Evolutionary conservation across 2,329 filamentous ascomycete genomes (phyloP).

Genomic region (Magnaporthiopsis poae): DNA sequence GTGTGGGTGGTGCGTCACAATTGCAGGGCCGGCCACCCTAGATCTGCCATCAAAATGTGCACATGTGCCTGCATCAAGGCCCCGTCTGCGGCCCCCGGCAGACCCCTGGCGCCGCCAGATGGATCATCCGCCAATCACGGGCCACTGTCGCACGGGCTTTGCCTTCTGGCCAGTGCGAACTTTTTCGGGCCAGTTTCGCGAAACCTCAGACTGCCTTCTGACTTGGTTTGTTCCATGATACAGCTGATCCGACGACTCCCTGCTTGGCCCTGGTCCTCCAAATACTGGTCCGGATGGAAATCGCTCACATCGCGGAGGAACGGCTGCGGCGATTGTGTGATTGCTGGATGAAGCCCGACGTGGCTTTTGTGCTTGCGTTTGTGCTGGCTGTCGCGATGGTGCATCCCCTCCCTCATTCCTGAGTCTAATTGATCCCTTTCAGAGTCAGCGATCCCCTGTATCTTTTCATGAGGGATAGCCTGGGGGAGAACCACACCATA

Average conservation of each 20-base stretch:
- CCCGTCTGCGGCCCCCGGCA: too few relatives aligned
- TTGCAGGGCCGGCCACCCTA: neutral
- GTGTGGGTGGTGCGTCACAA: neutral
- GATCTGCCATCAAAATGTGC: neutral
- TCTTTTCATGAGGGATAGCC: too few relatives aligned
- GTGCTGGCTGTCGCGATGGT: too few relatives aligned
- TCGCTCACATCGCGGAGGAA: too few relatives aligned
- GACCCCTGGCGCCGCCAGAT: neutral
- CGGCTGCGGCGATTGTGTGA: too few relatives aligned
- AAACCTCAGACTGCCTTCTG: slow-evolving; percentile 13
- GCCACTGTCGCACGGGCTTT: neutral
- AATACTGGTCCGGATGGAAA: neutral
- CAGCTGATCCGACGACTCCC: slow-evolving; percentile 28
- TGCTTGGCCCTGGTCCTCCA: neutral
- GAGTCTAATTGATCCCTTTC: too few relatives aligned
- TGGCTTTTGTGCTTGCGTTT: too few relatives aligned
- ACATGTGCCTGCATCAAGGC: neutral
- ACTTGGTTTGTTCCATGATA: slow-evolving; percentile 27
- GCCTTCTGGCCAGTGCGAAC: neutral
- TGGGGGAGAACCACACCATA: too few relatives aligned
- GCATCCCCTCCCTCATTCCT: too few relatives aligned
- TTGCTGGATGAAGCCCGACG: too few relatives aligned
- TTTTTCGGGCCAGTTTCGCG: neutral
- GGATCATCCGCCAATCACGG: neutral
- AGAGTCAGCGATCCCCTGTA: too few relatives aligned